A percentile compares a stretch with the other conserved stretches of the same genome.
These are phyloP conservation scores for Penicillium manginii DNA, from an alignment of 495 filamentous ascomycete species.

Conservation along the genomic window DNA sequence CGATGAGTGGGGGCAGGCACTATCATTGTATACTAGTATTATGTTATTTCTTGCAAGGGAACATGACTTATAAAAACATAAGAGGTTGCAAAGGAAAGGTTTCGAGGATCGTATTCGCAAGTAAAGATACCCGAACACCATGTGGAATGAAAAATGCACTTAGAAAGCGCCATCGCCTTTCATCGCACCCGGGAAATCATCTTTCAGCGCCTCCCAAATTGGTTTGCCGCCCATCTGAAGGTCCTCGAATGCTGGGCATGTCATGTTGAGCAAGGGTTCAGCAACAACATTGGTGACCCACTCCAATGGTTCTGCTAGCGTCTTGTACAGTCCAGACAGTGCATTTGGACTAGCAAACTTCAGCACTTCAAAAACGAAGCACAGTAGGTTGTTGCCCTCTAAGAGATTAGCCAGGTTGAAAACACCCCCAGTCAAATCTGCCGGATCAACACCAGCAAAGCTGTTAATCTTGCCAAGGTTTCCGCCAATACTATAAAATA, in stretches of 20 bases:
- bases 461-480: constrained; percentile 60
- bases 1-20: too few relatives aligned
- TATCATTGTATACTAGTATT: too few relatives aligned
- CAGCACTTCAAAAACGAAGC: constrained; percentile 48
- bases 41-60: too few relatives aligned
- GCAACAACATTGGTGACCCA: constrained; percentile 30
- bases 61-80: too few relatives aligned
- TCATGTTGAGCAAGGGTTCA: constrained; percentile 32
- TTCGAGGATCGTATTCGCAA: too few relatives aligned
- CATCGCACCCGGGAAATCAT: constrained; percentile 39
- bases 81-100: too few relatives aligned
- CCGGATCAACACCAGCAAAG: constrained; percentile 56
- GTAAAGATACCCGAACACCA: too few relatives aligned
- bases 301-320: constrained; percentile 37
- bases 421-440: constrained; percentile 54
- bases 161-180: constrained; percentile 32
- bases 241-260: constrained; percentile 43
- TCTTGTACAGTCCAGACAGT: constrained; percentile 39
- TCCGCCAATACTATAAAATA: constrained; percentile 49
- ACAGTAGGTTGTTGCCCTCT: constrained; percentile 51
- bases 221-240: constrained; percentile 39
- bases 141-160: neutral
- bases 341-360: constrained; percentile 48
- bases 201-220: constrained; percentile 35
- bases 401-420: constrained; percentile 44